These are phyloP conservation scores for Trichoderma reesei DNA, from an alignment of 495 filamentous ascomycete genomes.

Conservation along the genomic window DNA sequence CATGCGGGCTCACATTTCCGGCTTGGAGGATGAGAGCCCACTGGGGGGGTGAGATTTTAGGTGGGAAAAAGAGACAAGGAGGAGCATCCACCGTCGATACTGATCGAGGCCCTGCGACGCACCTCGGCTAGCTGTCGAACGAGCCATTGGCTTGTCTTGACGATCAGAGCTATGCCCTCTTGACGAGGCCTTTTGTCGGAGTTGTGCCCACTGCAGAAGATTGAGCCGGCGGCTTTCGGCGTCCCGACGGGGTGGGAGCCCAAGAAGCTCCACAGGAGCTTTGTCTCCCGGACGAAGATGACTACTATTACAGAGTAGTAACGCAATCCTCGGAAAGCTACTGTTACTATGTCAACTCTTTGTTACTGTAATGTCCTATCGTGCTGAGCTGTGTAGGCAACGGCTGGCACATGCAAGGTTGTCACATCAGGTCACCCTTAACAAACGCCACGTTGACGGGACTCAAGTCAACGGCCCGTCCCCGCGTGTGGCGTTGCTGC, in stretches of 20 bases:
- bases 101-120: background rate
- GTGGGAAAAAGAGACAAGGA: background rate
- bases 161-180: background rate
- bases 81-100: background rate
- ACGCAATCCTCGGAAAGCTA: too few species aligned
- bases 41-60: background rate
- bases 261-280: too few species aligned
- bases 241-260: background rate
- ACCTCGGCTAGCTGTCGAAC: background rate
- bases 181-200: background rate
- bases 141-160: background rate
- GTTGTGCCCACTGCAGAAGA: background rate
- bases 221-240: background rate
- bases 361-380: too few species aligned
- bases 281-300: too few species aligned
- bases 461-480: background rate
- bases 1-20: background rate
- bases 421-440: too few species aligned
- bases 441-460: background rate
- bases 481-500: background rate
- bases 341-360: too few species aligned
- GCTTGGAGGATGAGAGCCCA: background rate
- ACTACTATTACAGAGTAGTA: too few species aligned
- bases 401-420: too few species aligned
- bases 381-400: too few species aligned